Conservation (phyloP, 2,329 filamentous ascomycete species). For the Fusarium dlaminii region DNA sequence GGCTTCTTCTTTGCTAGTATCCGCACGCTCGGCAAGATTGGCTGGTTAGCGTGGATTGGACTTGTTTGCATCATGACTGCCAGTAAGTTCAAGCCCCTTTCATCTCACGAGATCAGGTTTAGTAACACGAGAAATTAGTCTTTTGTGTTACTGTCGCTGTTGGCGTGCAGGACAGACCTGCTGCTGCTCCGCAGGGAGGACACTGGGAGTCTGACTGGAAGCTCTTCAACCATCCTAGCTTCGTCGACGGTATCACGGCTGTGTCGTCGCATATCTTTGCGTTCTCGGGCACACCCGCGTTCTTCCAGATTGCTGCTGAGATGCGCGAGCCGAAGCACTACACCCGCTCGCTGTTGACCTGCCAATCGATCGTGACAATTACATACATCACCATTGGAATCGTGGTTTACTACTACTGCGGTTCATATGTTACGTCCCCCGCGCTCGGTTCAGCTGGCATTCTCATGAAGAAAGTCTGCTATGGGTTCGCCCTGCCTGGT, state of each 20-base stretch:
- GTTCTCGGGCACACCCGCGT: slow-evolving; percentile 48
- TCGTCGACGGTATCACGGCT: slow-evolving; percentile 46
- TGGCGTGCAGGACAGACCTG: slow-evolving; percentile 24
- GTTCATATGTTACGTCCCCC: slow-evolving; percentile 56
- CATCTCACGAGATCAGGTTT: not conserved
- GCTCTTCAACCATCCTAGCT: slow-evolving; percentile 43
- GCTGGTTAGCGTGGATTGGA: slow-evolving; percentile 48
- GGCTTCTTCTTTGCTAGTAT: slow-evolving; percentile 47
- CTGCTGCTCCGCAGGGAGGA: slow-evolving; percentile 18
- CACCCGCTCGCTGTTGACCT: slow-evolving; percentile 27
- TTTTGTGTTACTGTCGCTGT: slow-evolving; percentile 30
- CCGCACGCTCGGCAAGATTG: slow-evolving; percentile 46
- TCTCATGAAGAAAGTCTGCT: slow-evolving; percentile 54
- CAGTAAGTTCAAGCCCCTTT: slow-evolving; percentile 1
- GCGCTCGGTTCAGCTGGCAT: slow-evolving; percentile 56
- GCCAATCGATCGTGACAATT: slow-evolving; percentile 42
- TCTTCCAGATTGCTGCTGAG: slow-evolving; percentile 46
- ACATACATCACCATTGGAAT: slow-evolving; percentile 47
- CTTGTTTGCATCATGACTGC: slow-evolving; percentile 26
- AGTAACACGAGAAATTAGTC: not conserved
- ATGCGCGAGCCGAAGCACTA: slow-evolving; percentile 45
- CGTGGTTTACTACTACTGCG: slow-evolving; percentile 58
- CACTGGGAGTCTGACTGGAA: slow-evolving; percentile 45
- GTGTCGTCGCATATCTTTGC: slow-evolving; percentile 49
- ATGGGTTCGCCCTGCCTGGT: slow-evolving; percentile 49